Evolutionary conservation across 2,329 filamentous ascomycete species (phyloP).

Genomic region (Tothia fuscella): DNA sequence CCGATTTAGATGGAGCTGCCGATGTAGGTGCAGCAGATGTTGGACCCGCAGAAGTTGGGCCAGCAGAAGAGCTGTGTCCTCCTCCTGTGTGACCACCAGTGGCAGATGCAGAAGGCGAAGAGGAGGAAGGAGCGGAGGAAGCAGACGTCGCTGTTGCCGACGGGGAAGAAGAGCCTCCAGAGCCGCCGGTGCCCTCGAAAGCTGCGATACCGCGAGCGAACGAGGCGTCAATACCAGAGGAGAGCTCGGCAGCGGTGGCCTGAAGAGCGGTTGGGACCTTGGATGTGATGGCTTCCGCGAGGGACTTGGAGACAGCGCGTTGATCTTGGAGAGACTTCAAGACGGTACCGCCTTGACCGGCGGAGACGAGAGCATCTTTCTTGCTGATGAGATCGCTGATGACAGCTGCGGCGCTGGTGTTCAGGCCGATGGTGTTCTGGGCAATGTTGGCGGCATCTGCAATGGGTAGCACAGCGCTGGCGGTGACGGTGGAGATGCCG

Average conservation of each 20-base stretch:
- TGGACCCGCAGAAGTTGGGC: not conserved
- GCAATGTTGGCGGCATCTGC: not conserved
- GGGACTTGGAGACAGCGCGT: not conserved
- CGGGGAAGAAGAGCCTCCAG: too few species aligned
- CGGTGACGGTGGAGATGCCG: not conserved
- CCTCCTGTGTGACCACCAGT: too few species aligned
- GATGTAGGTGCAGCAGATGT: not conserved
- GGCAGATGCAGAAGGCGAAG: too few species aligned
- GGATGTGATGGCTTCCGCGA: not conserved
- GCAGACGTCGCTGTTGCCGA: too few species aligned
- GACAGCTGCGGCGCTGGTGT: not conserved
- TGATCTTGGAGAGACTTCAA: constrained; percentile 2
- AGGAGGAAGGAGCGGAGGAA: too few species aligned
- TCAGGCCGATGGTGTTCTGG: not conserved
- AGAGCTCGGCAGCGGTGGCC: not conserved
- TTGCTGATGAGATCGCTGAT: not conserved
- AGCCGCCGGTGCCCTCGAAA: constrained; percentile 13
- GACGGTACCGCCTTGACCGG: not conserved
- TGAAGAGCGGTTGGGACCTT: not conserved
- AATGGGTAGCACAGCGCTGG: not conserved
- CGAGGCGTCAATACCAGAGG: constrained; percentile 20
- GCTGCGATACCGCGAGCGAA: constrained; percentile 22
- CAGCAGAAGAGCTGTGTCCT: not conserved
- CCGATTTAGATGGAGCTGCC: too few species aligned
- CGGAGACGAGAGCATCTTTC: not conserved